Evolutionary conservation across 805 yeast genomes (phyloP).

Genomic region (Sugiyamaella floridensis): DNA sequence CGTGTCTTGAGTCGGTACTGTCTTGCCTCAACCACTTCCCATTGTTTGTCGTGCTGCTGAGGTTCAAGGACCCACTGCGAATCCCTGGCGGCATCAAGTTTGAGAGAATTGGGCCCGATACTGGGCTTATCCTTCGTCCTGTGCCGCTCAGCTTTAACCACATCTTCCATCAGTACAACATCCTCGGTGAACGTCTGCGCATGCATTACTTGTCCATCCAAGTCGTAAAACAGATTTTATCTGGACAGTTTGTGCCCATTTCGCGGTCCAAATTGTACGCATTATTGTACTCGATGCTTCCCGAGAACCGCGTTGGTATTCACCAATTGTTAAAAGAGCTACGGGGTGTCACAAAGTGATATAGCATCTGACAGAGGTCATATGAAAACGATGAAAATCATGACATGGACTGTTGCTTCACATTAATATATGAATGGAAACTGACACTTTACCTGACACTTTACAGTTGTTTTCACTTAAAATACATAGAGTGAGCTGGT

Average conservation of each 20-base stretch:
- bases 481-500: neutral
- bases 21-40: slow-evolving; percentile 79
- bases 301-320: slow-evolving; percentile 32
- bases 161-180: slow-evolving; percentile 45
- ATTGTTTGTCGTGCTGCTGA: slow-evolving; percentile 68
- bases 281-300: slow-evolving; percentile 47
- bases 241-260: slow-evolving; percentile 44
- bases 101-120: neutral
- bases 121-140: slow-evolving; percentile 31
- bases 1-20: slow-evolving; percentile 50
- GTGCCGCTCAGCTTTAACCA: slow-evolving; percentile 39
- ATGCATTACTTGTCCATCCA: slow-evolving; percentile 38
- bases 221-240: slow-evolving; percentile 36
- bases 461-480: neutral
- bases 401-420: too few relatives aligned
- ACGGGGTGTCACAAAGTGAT: neutral
- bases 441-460: too few relatives aligned
- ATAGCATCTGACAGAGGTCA: too few relatives aligned
- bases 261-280: slow-evolving; percentile 44
- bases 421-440: too few relatives aligned
- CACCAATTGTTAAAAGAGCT: slow-evolving; percentile 12
- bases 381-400: too few relatives aligned
- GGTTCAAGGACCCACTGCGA: slow-evolving; percentile 70
- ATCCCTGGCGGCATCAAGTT: slow-evolving; percentile 52
- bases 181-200: slow-evolving; percentile 36